Base-by-base conservation (phyloP, 1,284 basidiomycete genomes). In the Sphagnurus paluster region DNA sequence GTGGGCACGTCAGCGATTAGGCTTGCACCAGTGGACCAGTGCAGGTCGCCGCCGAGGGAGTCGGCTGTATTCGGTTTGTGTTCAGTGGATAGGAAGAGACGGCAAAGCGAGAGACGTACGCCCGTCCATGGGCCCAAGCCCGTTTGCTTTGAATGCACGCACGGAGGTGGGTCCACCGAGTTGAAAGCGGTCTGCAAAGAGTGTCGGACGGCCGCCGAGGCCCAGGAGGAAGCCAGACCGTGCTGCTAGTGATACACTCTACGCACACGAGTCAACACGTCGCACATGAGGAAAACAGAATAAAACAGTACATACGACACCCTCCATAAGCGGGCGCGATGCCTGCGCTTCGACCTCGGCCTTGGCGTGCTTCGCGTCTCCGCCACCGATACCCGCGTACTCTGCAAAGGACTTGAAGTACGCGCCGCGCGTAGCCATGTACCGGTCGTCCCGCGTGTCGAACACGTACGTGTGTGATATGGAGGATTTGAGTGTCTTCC, bases 91-190 rank as follows among this genome's bases (percentile, higher is more conserved):
- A 8, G 9, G 37, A 13, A 32, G 17, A 17, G 28, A 30, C n/a
- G 7, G 1, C 24, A 38, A 29, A 8, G 17, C 16, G 17, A 39
- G 11, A 38, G 26, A 17, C 42, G 37, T 60, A 92, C 90, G 61
- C 20, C 83, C 80, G 58, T 96, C 92, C 24, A 81, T 78, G 1
- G 90, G 85, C 0, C 97, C 97, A 65, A 99, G 74, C 1, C 87
- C 80, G 58, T 93, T 95, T 21, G 82, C 75, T 48, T 82, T 82
- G 74, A 98, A 98, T 50, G 88, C 87, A 20, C 97, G 76, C 2
- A 99, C 76, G 39, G 83, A 90, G n/a, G 88, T 84, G 0, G 97
- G 94, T 0, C 96, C 97, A 21, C 96, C 97, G 0, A 98, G 77
- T 57, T 96, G 94, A 64, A 95, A 96, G 4, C 93, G 81, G 66